A percentile compares a stretch with the other conserved stretches of the same genome.
phyloP scores from a whole-genome alignment of 352 stramenopile genomes.

The Globisporangium spiculum region DNA sequence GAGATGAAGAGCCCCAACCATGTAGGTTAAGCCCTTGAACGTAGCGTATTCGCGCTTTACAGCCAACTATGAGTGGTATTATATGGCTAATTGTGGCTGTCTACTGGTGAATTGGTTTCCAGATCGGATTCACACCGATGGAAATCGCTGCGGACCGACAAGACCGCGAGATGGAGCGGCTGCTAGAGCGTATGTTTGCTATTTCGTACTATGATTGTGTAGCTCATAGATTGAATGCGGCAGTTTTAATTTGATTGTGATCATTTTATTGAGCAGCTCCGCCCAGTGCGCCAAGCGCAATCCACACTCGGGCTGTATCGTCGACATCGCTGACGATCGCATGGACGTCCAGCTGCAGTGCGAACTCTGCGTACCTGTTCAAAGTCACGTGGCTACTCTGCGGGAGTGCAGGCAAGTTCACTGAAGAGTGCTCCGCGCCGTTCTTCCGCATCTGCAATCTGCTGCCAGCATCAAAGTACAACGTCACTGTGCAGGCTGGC shows the following conservation, averaged over 20 bases:
- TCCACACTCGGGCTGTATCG: constrained; percentile 18
- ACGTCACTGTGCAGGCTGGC: constrained; percentile 37
- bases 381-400: constrained; percentile 37
- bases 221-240: not conserved
- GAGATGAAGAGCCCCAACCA: constrained; percentile 32
- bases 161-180: constrained; percentile 29
- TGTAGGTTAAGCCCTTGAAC: constrained; percentile 13
- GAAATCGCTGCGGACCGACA: constrained; percentile 42
- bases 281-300: constrained; percentile 25
- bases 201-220: not conserved
- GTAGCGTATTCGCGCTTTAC: not conserved
- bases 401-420: constrained; percentile 19
- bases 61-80: not conserved
- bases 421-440: constrained; percentile 21
- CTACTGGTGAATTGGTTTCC: not conserved
- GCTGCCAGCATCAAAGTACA: constrained; percentile 41
- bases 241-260: too few relatives aligned
- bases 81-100: not conserved
- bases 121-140: constrained; percentile 40
- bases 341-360: constrained; percentile 22
- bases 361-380: constrained; percentile 29
- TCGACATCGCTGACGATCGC: constrained; percentile 30
- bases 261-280: constrained; percentile 21
- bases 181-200: constrained; percentile 40
- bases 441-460: constrained; percentile 35